Conservation (phyloP, 176 grass and related monocot genomes). For the Oryza brachyantha region DNA sequence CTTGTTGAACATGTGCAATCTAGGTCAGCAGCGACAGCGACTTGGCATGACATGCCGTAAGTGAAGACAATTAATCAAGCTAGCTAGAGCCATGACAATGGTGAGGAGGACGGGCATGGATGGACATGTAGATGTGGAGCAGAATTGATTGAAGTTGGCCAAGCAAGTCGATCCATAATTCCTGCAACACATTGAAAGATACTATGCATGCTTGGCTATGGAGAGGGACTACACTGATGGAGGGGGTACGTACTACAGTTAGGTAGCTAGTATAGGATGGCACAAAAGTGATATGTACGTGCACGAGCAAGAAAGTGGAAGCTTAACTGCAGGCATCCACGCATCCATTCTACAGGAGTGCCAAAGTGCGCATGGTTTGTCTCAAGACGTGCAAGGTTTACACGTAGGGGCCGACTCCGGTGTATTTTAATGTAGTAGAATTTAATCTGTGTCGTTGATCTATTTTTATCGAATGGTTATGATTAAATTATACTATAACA, state of each 20-base stretch:
- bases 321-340: not conserved
- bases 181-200: not conserved
- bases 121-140: not conserved
- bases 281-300: not conserved
- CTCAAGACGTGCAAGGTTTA: constrained; percentile 6
- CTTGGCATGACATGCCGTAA: not conserved
- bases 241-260: not conserved
- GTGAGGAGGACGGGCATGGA: not conserved
- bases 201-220: not conserved
- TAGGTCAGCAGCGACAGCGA: constrained; percentile 26
- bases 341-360: too few species aligned
- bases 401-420: too few species aligned
- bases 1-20: not conserved
- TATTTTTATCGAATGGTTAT: too few species aligned
- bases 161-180: not conserved
- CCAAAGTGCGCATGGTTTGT: constrained; percentile 21
- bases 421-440: too few species aligned
- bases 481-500: too few species aligned
- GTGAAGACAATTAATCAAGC: not conserved
- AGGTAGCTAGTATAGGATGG: not conserved
- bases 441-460: too few species aligned
- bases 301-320: constrained; percentile 18
- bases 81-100: not conserved
- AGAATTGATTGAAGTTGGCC: not conserved
- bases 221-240: not conserved